A percentile compares a stretch with the other conserved stretches of the same genome.
These are phyloP conservation scores for Zasmidium citrigriseum DNA, from an alignment of 2,329 filamentous ascomycete species.

Conservation along the genomic window DNA sequence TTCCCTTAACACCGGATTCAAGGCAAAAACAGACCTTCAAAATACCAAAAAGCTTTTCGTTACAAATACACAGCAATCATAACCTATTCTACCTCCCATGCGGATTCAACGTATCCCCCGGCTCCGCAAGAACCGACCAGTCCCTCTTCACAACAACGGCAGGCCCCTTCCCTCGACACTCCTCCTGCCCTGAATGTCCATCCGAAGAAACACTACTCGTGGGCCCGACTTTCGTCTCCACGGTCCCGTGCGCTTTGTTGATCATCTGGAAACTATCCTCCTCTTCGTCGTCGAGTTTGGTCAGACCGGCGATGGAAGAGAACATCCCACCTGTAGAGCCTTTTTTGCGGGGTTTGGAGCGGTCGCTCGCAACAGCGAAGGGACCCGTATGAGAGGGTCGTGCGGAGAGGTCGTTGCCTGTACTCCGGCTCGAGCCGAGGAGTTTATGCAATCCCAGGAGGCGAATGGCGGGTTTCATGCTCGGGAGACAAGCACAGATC, in stretches of 20 bases:
- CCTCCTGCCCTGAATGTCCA: too few relatives aligned
- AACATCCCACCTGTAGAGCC: too few relatives aligned
- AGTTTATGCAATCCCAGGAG: slow-evolving; percentile 11
- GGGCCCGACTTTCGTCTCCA: slow-evolving; percentile 6
- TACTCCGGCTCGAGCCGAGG: background rate
- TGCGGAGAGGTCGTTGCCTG: background rate
- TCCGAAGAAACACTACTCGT: slow-evolving; percentile 3
- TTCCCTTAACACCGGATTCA: too few relatives aligned
- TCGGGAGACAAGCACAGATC: slow-evolving; percentile 13
- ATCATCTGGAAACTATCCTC: slow-evolving; percentile 20
- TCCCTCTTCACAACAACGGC: too few relatives aligned
- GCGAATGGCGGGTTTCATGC: slow-evolving; percentile 12
- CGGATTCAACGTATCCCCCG: too few relatives aligned
- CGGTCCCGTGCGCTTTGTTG: slow-evolving; percentile 10
- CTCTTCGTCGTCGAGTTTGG: slow-evolving; percentile 11
- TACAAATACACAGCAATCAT: too few relatives aligned
- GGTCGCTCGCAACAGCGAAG: background rate
- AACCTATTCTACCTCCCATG: too few relatives aligned
- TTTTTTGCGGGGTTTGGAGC: slow-evolving; percentile 2
- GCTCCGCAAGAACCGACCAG: too few relatives aligned
- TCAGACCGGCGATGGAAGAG: slow-evolving; percentile 5
- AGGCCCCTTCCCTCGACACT: too few relatives aligned
- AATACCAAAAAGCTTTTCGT: too few relatives aligned
- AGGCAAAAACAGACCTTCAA: too few relatives aligned
- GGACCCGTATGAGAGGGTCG: background rate